These are phyloP conservation scores for Clonostachys byssicola DNA, from an alignment of 2,329 filamentous ascomycete genomes.

Conservation along the genomic window DNA sequence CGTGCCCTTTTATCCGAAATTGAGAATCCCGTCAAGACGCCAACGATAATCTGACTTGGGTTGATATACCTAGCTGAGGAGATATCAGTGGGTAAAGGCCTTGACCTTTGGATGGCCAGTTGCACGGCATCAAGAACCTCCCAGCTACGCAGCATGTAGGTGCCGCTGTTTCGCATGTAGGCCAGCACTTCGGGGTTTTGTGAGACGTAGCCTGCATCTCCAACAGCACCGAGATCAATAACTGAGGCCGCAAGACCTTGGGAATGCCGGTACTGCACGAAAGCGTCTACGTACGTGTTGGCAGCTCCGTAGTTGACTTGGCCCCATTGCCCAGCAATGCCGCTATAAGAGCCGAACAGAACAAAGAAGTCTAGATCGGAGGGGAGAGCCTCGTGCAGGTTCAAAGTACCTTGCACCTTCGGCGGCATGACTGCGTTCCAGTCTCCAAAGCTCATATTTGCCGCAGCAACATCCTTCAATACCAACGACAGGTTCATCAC, in stretches of 20 bases:
- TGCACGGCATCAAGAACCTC: neutral
- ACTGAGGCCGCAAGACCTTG: neutral
- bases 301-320: constrained; percentile 31
- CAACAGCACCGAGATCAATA: neutral
- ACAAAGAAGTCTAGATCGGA: constrained; percentile 23
- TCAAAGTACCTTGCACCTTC: constrained; percentile 27
- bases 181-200: neutral
- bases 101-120: too few relatives aligned
- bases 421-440: constrained; percentile 16
- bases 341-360: constrained; percentile 19
- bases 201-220: neutral
- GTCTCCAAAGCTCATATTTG: constrained; percentile 23
- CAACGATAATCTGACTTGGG: neutral
- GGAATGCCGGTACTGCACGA: constrained; percentile 15
- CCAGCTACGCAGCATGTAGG: neutral
- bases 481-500: constrained; percentile 35
- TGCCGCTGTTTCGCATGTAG: neutral
- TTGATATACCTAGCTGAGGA: neutral
- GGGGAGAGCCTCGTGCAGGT: constrained; percentile 17
- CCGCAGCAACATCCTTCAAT: constrained; percentile 4
- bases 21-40: neutral
- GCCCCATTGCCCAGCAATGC: constrained; percentile 17
- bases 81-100: neutral
- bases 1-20: neutral
- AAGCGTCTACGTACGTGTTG: constrained; percentile 28